Evolutionary conservation across 2,329 filamentous ascomycete species (phyloP), one percentile per base, ranked within the genome.

Genomic region (Thermothelomyces thermophilus): DNA sequence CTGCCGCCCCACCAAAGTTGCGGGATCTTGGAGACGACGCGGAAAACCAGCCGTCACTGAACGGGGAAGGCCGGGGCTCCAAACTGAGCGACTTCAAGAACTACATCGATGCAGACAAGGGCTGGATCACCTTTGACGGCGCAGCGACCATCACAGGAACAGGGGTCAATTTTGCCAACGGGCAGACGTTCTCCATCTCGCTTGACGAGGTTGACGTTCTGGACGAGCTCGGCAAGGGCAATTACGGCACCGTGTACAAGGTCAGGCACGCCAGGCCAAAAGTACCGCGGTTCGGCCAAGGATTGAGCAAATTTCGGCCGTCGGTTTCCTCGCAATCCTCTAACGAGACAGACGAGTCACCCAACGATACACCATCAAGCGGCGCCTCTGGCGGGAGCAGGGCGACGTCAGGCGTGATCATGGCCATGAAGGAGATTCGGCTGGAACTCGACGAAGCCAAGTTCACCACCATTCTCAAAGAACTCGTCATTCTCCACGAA

Each of bases 361-460:
- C 58, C 0, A 52, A 58, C 11, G 64, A 66, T 13, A 50, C 58
- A 20, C 66, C 58, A 41, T 62, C 64, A n/a, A 26, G 24, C 9
- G 24, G 24, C 9, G 58, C 50, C 20, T 59, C 58, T 24, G 53
- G 51, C n/a, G 63, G 39, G 58, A 41, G 58, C 68, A 41, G 71
- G 11, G 40, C 70, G 4, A 80, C 79, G 1, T 83, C 83, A 0
- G 90, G 91, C 16, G 80, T 87, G 43, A 76, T 95, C 52, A 97
- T 98, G 93, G 93, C 93, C 13, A 98, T 98, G 93, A 98, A 98
- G 67, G 93, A 98, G 69, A 94, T 98, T 61, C 82, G 93, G 17
- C 74, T 98, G 9, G 93, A 98, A 67, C 75, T 98, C 46, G 93
- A 98, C 63, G 93, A 98, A 66, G 86, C 89, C 56, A 98, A 98